phyloP scores from a whole-genome alignment of 805 yeast species.

The Nakazawaea sp. region DNA sequence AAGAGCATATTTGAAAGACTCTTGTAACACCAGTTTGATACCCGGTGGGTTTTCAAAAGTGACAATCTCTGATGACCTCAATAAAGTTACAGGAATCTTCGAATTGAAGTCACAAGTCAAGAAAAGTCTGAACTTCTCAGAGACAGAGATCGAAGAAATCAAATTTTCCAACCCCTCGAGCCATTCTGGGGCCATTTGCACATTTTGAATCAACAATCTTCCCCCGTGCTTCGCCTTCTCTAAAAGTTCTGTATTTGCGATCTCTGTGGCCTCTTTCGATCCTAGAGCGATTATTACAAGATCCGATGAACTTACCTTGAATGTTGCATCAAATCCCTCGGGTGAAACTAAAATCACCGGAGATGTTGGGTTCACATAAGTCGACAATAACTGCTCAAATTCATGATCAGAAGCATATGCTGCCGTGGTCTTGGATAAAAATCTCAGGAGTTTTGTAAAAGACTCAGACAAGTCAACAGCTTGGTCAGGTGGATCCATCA shows the following conservation, averaged over 20 bases:
- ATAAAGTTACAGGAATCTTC: constrained; percentile 46
- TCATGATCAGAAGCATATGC: constrained; percentile 20
- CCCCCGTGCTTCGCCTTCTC: constrained; percentile 39
- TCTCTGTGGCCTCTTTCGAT: constrained; percentile 52
- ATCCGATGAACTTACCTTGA: constrained; percentile 30
- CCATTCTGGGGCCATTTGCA: constrained; percentile 69
- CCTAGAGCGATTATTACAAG: constrained; percentile 63
- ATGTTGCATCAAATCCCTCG: constrained; percentile 62
- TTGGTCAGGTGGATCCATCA: neutral
- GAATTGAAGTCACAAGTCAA: constrained; percentile 53
- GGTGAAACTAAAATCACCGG: constrained; percentile 52
- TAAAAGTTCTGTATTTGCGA: constrained; percentile 49
- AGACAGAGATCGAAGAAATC: constrained; percentile 25
- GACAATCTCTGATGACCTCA: constrained; percentile 48
- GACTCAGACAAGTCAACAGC: constrained; percentile 11
- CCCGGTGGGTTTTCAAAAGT: constrained; percentile 61
- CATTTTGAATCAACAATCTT: constrained; percentile 78
- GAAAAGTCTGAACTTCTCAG: constrained; percentile 45
- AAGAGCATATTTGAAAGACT: constrained; percentile 23
- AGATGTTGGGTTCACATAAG: constrained; percentile 10
- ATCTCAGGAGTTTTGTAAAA: constrained; percentile 15
- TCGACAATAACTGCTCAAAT: constrained; percentile 21
- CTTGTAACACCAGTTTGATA: constrained; percentile 38
- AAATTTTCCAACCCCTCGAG: constrained; percentile 43
- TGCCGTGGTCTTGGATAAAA: constrained; percentile 15